Percentiles rank a stretch among this genome's conserved stretches.
Conservation (phyloP, 768 basidiomycete genomes). For the Amanita rubescens region DNA sequence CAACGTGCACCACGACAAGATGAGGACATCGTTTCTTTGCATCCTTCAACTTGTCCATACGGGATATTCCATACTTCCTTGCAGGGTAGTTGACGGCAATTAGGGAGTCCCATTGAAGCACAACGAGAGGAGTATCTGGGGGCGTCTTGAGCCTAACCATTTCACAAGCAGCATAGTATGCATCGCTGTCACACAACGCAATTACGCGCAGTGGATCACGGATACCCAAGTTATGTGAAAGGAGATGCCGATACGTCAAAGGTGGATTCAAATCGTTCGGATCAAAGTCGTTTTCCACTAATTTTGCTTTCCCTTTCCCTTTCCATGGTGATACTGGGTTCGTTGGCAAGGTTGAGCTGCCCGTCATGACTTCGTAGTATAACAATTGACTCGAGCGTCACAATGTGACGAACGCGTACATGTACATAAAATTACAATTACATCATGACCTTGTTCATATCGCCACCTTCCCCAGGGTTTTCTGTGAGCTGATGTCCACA, state of each 20-base stretch:
- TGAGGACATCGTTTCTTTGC: constrained; percentile 84
- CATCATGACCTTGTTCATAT: not conserved
- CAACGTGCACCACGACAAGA: constrained; percentile 83
- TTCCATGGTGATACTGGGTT: constrained; percentile 32
- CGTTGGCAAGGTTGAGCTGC: constrained; percentile 1
- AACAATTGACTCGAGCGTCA: not conserved
- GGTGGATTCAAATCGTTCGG: constrained; percentile 45
- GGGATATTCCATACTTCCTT: constrained; percentile 85
- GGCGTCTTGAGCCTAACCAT: constrained; percentile 66
- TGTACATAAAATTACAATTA: not conserved
- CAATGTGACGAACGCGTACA: not conserved
- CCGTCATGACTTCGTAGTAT: constrained; percentile 3
- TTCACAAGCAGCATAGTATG: constrained; percentile 83
- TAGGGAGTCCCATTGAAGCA: constrained; percentile 80
- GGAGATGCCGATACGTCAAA: constrained; percentile 77
- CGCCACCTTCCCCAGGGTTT: constrained; percentile 20
- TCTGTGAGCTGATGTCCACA: constrained; percentile 31
- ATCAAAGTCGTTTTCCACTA: constrained; percentile 38
- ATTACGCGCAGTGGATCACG: constrained; percentile 77
- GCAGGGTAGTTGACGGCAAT: constrained; percentile 98
- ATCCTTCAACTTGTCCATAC: constrained; percentile 78
- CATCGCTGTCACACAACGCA: constrained; percentile 87
- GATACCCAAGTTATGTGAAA: constrained; percentile 59
- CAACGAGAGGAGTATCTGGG: constrained; percentile 63
- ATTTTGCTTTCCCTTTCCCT: constrained; percentile 55